Evolutionary conservation across 2,329 filamentous ascomycete genomes (phyloP), one percentile per base, ranked within the genome.

Genomic region (Ceratocystis colombiana): DNA sequence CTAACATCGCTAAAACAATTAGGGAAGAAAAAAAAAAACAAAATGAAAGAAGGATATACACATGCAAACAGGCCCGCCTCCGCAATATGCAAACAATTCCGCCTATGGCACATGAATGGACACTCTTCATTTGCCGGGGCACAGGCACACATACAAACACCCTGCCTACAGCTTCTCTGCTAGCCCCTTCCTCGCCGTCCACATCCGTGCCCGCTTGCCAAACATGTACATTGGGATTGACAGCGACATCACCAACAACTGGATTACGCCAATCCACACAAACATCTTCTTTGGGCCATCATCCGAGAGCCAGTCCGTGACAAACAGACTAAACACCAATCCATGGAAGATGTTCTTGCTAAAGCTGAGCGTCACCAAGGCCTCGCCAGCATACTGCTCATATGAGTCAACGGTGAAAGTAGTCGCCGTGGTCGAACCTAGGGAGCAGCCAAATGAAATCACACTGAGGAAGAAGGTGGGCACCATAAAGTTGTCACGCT

Each of bases 371-470:
- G 93, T 96, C 15, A 97, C 94, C 44, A 97, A 80, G 2, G 93
- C 92, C 76, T 97, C 93, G 22, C 91, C 92, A 0, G 93, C 93
- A 75, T 96, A 96, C 72, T 95, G 88, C 10, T 92, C 82, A 75
- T 97, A 96, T 70, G 87, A 91, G 76, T 97, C 93, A 6, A 97
- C 90, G 65, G 88, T 91, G 72, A 96, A 97, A 0, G 93, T 96
- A 72, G 97, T 96, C 22, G 90, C 82, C 0, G 92, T 97, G 0
- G 93, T 96, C 33, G 88, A 91, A 0, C 90, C 93, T 1, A 97
- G 80, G 2, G 88, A 89, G 76, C 93, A 96, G 0, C 93, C 94
- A 72, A 97, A 96, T 0, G 89, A 94, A 41, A 96, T 86, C 61
- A 96, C 75, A 5, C 93, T 93, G 70, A 97, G 96, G 77, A 97